phyloP scores from a whole-genome alignment of 192 early-diverging fungal genomes.

The Podila epicladia region DNA sequence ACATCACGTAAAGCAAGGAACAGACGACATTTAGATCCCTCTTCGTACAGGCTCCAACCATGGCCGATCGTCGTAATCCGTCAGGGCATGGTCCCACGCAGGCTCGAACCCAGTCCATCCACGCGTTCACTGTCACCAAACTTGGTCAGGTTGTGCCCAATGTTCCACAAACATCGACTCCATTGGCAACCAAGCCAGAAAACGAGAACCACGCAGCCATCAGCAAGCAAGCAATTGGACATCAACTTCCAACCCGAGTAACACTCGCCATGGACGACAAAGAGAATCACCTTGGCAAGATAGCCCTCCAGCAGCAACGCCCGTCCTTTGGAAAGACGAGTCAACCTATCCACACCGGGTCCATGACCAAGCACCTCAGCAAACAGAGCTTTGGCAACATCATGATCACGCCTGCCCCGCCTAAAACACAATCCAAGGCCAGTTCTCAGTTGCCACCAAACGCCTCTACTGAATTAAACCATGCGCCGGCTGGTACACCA shows the following conservation, averaged over 20 bases:
- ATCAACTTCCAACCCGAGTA: background rate
- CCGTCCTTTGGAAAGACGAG: background rate
- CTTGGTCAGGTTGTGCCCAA: background rate
- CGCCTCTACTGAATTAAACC: background rate
- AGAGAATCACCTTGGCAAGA: background rate
- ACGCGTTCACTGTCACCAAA: background rate
- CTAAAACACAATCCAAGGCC: background rate
- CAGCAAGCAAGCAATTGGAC: too few species aligned
- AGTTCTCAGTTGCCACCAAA: too few species aligned
- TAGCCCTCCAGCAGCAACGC: conserved; percentile 1
- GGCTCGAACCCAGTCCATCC: background rate
- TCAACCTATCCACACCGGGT: background rate
- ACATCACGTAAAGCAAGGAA: too few species aligned
- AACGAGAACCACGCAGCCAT: background rate
- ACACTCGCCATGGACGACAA: conserved; percentile 1
- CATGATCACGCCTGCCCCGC: background rate
- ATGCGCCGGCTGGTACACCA: background rate
- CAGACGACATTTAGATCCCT: too few species aligned
- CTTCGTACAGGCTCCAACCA: background rate
- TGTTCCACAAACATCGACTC: background rate
- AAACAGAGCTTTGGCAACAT: background rate
- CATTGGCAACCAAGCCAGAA: background rate
- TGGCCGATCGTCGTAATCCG: background rate
- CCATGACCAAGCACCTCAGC: background rate
- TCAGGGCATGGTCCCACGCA: background rate